Percentiles rank a stretch among this genome's conserved stretches.
Evolutionary conservation across 2,329 filamentous ascomycete genomes (phyloP).

Genomic region (Aquanectria penicillioides): DNA sequence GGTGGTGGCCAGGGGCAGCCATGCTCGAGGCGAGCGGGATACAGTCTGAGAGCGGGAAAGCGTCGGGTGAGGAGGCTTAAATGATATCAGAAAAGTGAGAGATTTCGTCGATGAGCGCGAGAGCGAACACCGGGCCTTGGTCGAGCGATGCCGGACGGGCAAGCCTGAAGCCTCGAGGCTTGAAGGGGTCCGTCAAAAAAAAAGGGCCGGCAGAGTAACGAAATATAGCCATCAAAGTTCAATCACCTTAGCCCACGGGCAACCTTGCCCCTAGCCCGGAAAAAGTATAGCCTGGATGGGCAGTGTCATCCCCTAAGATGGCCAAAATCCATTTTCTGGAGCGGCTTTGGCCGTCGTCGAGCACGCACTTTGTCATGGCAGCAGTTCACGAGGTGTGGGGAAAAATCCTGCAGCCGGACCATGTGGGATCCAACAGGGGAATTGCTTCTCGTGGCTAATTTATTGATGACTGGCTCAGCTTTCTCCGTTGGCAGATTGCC

Average conservation of each 20-base stretch:
- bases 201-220: neutral
- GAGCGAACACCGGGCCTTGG: neutral
- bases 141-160: no score
- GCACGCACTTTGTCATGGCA: slow-evolving; percentile 6
- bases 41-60: slow-evolving; percentile 4
- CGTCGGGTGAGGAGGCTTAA: neutral
- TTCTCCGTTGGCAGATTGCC: neutral
- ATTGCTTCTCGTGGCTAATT: neutral
- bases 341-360: slow-evolving; percentile 14
- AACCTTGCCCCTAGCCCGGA: slow-evolving; percentile 3
- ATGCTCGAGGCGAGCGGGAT: slow-evolving; percentile 16
- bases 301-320: neutral
- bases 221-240: slow-evolving; percentile 4
- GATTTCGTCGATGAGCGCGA: neutral
- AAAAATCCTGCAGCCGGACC: slow-evolving; percentile 12
- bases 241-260: neutral
- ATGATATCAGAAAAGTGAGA: neutral
- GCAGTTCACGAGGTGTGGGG: slow-evolving; percentile 17
- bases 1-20: slow-evolving; percentile 35
- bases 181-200: neutral
- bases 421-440: slow-evolving; percentile 11
- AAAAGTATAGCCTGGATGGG: slow-evolving; percentile 1
- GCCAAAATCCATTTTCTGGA: neutral
- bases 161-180: no score
- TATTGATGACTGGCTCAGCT: neutral